A percentile compares a stretch with the other conserved stretches of the same genome.
phyloP scores from a whole-genome alignment of 2,329 filamentous ascomycete genomes.

The Fusarium robinianum region DNA sequence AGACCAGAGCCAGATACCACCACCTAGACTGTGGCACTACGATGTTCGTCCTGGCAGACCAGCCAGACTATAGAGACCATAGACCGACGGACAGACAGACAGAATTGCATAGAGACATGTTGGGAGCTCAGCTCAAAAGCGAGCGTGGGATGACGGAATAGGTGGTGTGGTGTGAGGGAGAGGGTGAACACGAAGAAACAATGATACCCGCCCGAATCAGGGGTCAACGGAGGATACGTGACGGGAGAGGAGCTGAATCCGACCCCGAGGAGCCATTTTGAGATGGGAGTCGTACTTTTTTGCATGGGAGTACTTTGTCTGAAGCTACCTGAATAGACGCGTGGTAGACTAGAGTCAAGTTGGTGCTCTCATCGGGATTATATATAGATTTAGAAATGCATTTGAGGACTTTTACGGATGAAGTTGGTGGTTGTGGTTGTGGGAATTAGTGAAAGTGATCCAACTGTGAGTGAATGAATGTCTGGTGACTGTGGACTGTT shows the following conservation, averaged over 20 bases:
- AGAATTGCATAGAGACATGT: slow-evolving; percentile 6
- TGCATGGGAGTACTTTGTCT: too few species aligned
- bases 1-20: slow-evolving; percentile 19
- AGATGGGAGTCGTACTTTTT: too few species aligned
- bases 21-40: slow-evolving; percentile 21
- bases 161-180: slow-evolving; percentile 23
- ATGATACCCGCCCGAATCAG: slow-evolving; percentile 30
- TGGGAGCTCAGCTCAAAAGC: slow-evolving; percentile 9
- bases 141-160: slow-evolving; percentile 13
- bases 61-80: not conserved
- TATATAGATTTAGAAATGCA: too few species aligned
- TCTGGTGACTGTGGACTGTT: slow-evolving; percentile 3
- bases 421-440: too few species aligned
- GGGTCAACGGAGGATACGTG: slow-evolving; percentile 13
- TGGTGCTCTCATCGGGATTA: too few species aligned
- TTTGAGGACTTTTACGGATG: too few species aligned
- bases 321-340: too few species aligned
- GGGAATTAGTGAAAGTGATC: too few species aligned
- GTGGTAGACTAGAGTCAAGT: too few species aligned
- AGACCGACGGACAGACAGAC: too few species aligned
- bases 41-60: slow-evolving; percentile 17
- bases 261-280: too few species aligned
- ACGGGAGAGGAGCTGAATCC: not conserved
- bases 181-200: slow-evolving; percentile 15
- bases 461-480: too few species aligned